These are phyloP conservation scores for Euclidium syriacum DNA, from an alignment of 345 rosid species.

Conservation along the genomic window DNA sequence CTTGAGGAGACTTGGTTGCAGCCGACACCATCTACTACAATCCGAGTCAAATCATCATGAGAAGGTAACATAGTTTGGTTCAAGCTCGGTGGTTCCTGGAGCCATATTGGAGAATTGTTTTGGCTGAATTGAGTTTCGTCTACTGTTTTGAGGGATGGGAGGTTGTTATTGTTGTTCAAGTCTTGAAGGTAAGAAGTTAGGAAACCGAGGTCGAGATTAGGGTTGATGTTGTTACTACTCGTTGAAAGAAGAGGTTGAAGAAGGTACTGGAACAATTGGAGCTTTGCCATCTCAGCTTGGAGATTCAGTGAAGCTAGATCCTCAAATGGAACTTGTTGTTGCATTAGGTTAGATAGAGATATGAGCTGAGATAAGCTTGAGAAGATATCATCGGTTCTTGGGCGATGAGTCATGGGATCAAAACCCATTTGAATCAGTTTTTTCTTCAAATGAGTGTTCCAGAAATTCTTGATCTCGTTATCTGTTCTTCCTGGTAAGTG, in stretches of 20 bases:
- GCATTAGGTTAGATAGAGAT: conserved; percentile 29
- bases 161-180: conserved; percentile 13
- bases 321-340: conserved; percentile 18
- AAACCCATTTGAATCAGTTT: conserved; percentile 78
- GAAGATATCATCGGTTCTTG: conserved; percentile 45
- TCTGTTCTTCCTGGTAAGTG: conserved; percentile 78
- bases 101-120: conserved; percentile 20
- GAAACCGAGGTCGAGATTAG: conserved; percentile 8
- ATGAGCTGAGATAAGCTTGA: conserved; percentile 32
- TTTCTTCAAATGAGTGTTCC: conserved; percentile 83
- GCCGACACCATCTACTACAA: conserved; percentile 7
- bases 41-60: conserved; percentile 10
- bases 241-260: conserved; percentile 22
- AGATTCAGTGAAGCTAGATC: conserved; percentile 20
- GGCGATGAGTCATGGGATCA: conserved; percentile 77
- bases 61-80: conserved; percentile 16
- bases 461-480: conserved; percentile 72
- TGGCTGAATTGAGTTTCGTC: conserved; percentile 11
- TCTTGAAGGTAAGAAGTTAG: conserved; percentile 19
- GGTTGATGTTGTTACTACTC: conserved; percentile 6
- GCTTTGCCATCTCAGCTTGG: conserved; percentile 28
- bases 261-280: conserved; percentile 19
- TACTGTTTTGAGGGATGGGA: conserved; percentile 20
- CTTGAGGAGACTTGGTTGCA: conserved; percentile 20
- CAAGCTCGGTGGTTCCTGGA: conserved; percentile 21